phyloP scores from a whole-genome alignment of 176 grass and related monocot species.

The Pontederia crassipes region DNA sequence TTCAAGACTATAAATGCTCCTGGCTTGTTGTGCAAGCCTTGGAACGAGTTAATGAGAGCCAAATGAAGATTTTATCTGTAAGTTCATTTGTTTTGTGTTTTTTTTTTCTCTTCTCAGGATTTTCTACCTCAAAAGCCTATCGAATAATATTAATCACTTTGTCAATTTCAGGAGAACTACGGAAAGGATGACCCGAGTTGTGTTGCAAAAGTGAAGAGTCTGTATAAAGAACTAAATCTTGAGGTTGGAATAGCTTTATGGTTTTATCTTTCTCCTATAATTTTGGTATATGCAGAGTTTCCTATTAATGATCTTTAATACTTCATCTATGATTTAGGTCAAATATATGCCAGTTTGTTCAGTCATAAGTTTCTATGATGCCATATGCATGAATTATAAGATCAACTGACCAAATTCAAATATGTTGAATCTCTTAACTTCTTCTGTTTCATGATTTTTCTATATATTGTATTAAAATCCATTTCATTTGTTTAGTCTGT shows the following conservation, averaged over 20 bases:
- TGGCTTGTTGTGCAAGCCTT: slow-evolving; percentile 97
- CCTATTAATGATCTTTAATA: no score
- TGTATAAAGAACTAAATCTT: slow-evolving; percentile 83
- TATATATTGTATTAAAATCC: no score
- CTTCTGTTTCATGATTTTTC: no score
- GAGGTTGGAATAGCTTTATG: slow-evolving; percentile 43
- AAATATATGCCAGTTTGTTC: no score
- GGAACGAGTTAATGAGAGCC: slow-evolving; percentile 41
- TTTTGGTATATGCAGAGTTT: not conserved
- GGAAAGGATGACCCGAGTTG: slow-evolving; percentile 55
- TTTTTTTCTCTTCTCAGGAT: slow-evolving; percentile 7
- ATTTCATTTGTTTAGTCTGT: no score
- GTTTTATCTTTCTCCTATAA: slow-evolving; percentile 12
- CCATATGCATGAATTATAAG: no score
- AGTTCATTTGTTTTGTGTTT: slow-evolving; percentile 17
- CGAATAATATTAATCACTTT: not conserved
- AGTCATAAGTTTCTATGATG: no score
- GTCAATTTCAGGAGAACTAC: slow-evolving; percentile 59
- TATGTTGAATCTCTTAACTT: no score
- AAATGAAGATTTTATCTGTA: slow-evolving; percentile 60
- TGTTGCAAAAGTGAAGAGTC: slow-evolving; percentile 90
- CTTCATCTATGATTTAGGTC: no score
- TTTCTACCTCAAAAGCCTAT: slow-evolving; percentile 8
- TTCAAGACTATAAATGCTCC: slow-evolving; percentile 94
- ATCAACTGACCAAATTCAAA: no score